Evolutionary conservation across 2,329 filamentous ascomycete species (phyloP).

Genomic region (Paracoccidioides brasiliensis): DNA sequence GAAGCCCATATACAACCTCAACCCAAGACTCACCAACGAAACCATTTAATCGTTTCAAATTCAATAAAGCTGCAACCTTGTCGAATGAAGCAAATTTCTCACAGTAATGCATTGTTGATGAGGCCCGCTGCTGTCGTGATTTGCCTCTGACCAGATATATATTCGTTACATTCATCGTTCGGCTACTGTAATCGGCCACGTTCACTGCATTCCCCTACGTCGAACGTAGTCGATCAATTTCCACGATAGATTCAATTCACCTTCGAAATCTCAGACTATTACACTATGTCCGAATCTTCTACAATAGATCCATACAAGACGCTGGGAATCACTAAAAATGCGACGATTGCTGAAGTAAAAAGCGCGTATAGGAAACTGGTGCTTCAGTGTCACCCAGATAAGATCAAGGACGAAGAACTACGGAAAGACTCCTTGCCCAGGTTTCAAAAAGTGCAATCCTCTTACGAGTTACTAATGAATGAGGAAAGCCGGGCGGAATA

Average conservation of each 20-base stretch:
- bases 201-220: neutral
- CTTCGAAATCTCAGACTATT: neutral
- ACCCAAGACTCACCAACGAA: neutral
- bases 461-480: conserved; percentile 81
- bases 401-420: conserved; percentile 63
- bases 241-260: conserved; percentile 23
- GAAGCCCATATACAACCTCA: neutral
- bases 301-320: conserved; percentile 59
- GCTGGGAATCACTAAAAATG: conserved; percentile 60
- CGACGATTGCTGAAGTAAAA: conserved; percentile 59
- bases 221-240: neutral
- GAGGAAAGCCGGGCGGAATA: conserved; percentile 60
- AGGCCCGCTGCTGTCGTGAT: neutral
- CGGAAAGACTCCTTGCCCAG: conserved; percentile 71
- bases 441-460: conserved; percentile 84
- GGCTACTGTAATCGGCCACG: no score
- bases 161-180: neutral
- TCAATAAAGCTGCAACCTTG: neutral
- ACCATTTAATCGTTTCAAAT: neutral
- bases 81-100: conserved; percentile 1
- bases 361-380: conserved; percentile 73
- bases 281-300: neutral
- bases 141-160: neutral
- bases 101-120: neutral
- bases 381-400: conserved; percentile 82